Conservation (phyloP, 257 asterid species). For the Solanum peruvianum region DNA sequence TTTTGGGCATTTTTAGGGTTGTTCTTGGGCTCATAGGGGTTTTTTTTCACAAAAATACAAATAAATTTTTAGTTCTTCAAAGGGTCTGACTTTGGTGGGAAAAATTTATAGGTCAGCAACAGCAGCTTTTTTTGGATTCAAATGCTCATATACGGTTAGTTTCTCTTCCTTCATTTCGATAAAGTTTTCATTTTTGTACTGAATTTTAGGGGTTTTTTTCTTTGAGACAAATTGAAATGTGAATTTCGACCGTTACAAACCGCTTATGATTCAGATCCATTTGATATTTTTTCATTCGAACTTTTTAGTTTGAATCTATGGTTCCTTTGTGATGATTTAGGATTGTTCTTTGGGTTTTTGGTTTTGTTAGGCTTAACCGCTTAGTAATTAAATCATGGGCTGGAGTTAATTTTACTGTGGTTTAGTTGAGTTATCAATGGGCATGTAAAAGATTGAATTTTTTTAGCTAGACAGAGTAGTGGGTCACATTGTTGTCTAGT, state of each 20-base stretch:
- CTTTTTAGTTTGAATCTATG: not conserved
- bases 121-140: slow-evolving; percentile 11
- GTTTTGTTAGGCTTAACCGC: not conserved
- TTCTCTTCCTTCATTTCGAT: not conserved
- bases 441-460: not conserved
- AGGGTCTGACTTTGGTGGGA: slow-evolving; percentile 26
- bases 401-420: not conserved
- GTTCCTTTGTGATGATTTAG: slow-evolving; percentile 2
- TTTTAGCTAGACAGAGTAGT: not conserved
- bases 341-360: not conserved
- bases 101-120: slow-evolving; percentile 12
- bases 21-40: slow-evolving; percentile 18
- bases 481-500: not conserved
- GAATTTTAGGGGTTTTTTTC: slow-evolving; percentile 28
- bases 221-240: not conserved
- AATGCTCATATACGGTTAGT: slow-evolving; percentile 12
- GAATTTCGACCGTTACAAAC: slow-evolving; percentile 8
- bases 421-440: not conserved
- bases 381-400: not conserved
- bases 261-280: slow-evolving; percentile 36
- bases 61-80: slow-evolving; percentile 5
- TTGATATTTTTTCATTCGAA: not conserved
- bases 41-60: slow-evolving; percentile 19
- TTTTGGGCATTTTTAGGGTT: slow-evolving; percentile 14
- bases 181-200: not conserved